Evolutionary conservation across 2,329 filamentous ascomycete species (phyloP).

Genomic region (Exophiala lecanii-corni): DNA sequence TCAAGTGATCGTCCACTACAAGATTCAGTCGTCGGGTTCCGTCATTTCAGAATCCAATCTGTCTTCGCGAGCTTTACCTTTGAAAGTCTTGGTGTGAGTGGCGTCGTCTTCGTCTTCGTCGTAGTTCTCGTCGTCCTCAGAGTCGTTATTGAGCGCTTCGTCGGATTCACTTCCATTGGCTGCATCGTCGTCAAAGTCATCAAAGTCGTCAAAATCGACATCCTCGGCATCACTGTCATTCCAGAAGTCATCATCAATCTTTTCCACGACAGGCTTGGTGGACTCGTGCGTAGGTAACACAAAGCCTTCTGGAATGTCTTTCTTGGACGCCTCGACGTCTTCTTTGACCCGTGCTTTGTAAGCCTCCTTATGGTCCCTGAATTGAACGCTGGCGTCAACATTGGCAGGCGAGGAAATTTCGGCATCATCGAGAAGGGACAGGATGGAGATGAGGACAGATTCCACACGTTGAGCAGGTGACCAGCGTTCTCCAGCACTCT

Average conservation of each 20-base stretch:
- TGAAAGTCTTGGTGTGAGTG: slow-evolving; percentile 9
- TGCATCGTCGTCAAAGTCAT: slow-evolving; percentile 55
- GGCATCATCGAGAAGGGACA: slow-evolving; percentile 87
- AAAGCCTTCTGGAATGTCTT: slow-evolving; percentile 74
- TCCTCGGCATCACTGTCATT: slow-evolving; percentile 67
- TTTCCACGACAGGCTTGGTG: slow-evolving; percentile 53
- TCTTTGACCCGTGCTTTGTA: slow-evolving; percentile 68
- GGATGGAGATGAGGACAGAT: slow-evolving; percentile 86
- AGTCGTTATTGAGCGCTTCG: slow-evolving; percentile 50
- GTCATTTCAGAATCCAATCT: slow-evolving; percentile 26
- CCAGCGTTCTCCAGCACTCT: slow-evolving; percentile 87
- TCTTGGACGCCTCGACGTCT: slow-evolving; percentile 68
- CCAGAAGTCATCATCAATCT: slow-evolving; percentile 76
- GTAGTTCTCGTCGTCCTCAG: slow-evolving; percentile 49
- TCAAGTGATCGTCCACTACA: too few species aligned
- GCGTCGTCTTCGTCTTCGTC: slow-evolving; percentile 16
- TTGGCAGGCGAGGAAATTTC: slow-evolving; percentile 93
- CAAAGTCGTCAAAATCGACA: slow-evolving; percentile 40
- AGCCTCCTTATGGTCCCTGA: slow-evolving; percentile 64
- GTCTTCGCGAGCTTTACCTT: slow-evolving; percentile 20
- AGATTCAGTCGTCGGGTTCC: slow-evolving; percentile 19
- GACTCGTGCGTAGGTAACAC: slow-evolving; percentile 73
- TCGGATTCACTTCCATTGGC: slow-evolving; percentile 26
- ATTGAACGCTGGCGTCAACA: slow-evolving; percentile 83
- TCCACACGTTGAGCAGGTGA: slow-evolving; percentile 90